Evolutionary conservation across 2,329 filamentous ascomycete species (phyloP).

Genomic region (Neurospora crassa): DNA sequence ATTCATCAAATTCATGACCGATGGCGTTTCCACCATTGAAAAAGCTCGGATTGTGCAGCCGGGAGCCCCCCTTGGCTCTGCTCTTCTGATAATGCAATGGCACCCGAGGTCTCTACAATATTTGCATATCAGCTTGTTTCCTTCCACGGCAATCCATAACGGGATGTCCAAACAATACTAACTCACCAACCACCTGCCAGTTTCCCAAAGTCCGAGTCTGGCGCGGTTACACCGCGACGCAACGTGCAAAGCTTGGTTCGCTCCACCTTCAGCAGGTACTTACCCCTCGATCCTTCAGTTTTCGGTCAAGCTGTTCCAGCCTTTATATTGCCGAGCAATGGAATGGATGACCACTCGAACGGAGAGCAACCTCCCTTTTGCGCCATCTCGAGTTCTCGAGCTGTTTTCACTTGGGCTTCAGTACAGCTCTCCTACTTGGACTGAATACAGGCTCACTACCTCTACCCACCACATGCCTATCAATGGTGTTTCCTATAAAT

Average conservation of each 20-base stretch:
- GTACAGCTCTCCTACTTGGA: not conserved
- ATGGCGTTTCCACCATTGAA: not conserved
- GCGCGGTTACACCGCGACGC: not conserved
- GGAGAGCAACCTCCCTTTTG: not conserved
- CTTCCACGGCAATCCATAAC: not conserved
- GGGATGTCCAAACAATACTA: not conserved
- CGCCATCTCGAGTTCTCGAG: not conserved
- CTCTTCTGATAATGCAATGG: not conserved
- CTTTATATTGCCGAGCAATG: not conserved
- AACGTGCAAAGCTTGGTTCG: not conserved
- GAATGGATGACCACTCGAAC: not conserved
- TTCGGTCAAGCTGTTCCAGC: not conserved
- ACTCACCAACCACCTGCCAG: not conserved
- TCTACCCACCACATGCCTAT: too few species aligned
- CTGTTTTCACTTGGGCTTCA: not conserved
- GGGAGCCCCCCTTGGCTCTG: not conserved
- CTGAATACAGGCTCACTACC: not conserved
- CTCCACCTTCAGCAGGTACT: not conserved
- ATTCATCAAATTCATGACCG: not conserved
- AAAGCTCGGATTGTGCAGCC: not conserved
- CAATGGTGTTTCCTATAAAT: too few species aligned
- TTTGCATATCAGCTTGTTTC: not conserved
- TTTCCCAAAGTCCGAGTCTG: not conserved
- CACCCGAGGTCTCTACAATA: not conserved
- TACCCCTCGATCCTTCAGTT: not conserved